Evolutionary conservation across 306 rosid species (phyloP), one percentile per base, ranked within the genome.

Genomic region (Datisca glomerata): DNA sequence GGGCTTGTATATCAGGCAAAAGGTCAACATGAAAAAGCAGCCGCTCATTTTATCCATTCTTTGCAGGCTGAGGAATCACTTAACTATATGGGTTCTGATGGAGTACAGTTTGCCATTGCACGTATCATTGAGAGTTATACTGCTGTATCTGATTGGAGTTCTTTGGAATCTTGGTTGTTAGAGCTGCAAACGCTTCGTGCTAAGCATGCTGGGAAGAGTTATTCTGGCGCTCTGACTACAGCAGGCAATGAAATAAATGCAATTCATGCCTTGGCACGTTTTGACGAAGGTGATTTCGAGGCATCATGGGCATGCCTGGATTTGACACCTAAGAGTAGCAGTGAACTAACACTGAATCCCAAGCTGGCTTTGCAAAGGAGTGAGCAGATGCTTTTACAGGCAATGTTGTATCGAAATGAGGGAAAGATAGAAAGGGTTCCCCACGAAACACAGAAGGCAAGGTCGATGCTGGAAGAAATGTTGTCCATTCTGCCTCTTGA

Each of bases 361-460:
- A 81, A 79, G 62, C 55, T 81, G 59, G 94, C 93, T 61, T 69
- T 86, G 87, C 96, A 76, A 28, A 69, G 96, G 66, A 86, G 96
- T 60, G 96, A 86, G 74, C 96, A 86, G 74, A 86, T 86, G 94
- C 87, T 86, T 67, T 70, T 86, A 56, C 94, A 81, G 63, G 91
- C 96, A 50, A 59, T 86, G 74, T 92, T 86, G 63, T 65, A 68
- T 33, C 78, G 53, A 29, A 79, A 66, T 42, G 94, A 68, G 56
- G 87, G 78, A 48, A 73, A 63, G 54, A 68, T 48, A 50, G 94
- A 86, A 57, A 67, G 65, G 59, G 65, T 76, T 45, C 65, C 69
- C 19, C 60, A 42, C 56, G 92, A 86, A 43, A 60, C 82, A 68
- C 87, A 71, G 64, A 79, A 73, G 77, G 96, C 96, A 5, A 86